Base-by-base conservation (phyloP, 371 early-diverging fungal species). In the Apophysomyces sp. region DNA sequence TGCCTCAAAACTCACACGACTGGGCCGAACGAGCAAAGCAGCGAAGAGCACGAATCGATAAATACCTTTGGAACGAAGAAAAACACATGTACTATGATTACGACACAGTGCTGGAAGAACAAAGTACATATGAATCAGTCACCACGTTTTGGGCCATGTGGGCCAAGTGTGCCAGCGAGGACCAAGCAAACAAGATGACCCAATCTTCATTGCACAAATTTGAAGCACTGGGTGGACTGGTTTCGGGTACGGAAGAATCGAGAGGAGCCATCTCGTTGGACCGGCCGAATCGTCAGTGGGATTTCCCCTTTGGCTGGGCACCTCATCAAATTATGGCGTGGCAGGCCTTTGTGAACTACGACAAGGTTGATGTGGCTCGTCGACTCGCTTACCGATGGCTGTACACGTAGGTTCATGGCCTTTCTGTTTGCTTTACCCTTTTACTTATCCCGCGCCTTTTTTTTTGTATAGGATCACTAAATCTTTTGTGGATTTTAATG, bases 281-380 rank as follows among this genome's bases (percentile, higher is more conserved):
- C 61, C 81, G 98, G 21, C 98, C 98, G 28, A 94, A 93, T 63
- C 89, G 98, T 37, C 98, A 98, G 67, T 97, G 98, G 98, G 98
- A 98, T 68, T 95, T 89, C 64, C 95, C 94, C 0, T 95, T 87
- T 65, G 95, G 98, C 11, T 97, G 98, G 98, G 97, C 97, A 26
- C 98, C 98, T 49, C 98, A 97, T 75, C 98, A 98, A 72, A 97
- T 98, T 51, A 79, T 98, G 69, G 92, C 96, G 1, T 98, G 98
- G 98, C 80, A 86, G 61, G 97, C 93, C 1, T 81, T 97, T 56
- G 86, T 86, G 61, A 85, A 86, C 60, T 98, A 97, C 74, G 94
- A 94, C 5, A 92, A 85, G 71, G 64, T 62, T 49, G 88, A 86
- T 29, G 91, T 89, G 26, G 92, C 97, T 3, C 78, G 86, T 6